These are phyloP conservation scores for Schrenkiella parvula DNA, from an alignment of 345 rosid species.

Conservation along the genomic window DNA sequence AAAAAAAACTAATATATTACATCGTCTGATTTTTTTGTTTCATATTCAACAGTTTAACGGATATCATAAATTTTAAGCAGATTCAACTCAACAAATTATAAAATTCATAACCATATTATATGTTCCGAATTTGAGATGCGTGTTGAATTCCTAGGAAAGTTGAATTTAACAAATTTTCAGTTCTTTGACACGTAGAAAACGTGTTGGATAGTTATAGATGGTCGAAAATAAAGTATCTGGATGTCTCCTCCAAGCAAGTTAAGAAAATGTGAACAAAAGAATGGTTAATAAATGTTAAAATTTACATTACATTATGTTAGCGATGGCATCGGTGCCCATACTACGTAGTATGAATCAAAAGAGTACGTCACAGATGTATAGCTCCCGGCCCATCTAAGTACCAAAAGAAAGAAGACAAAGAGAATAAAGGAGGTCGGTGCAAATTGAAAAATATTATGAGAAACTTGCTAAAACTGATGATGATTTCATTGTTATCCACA, in stretches of 20 bases:
- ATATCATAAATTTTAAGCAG: too few species aligned
- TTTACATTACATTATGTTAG: background rate
- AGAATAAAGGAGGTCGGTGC: background rate
- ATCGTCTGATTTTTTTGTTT: too few species aligned
- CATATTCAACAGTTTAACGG: too few species aligned
- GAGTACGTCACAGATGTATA: background rate
- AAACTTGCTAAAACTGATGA: background rate
- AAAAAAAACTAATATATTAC: too few species aligned
- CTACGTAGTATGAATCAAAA: background rate
- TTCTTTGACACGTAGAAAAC: background rate
- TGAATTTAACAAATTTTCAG: background rate
- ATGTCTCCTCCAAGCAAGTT: background rate
- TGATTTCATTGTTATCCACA: background rate
- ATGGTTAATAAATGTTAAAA: background rate
- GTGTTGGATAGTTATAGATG: background rate
- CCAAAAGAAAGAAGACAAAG: background rate
- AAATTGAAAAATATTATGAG: background rate
- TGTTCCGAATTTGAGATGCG: too few species aligned
- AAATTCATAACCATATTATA: too few species aligned
- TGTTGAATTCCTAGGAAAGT: too few species aligned
- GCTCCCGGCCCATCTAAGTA: background rate
- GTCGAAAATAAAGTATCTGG: background rate
- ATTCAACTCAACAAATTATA: too few species aligned
- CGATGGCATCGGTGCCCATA: background rate
- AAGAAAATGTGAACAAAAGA: background rate